Base-by-base conservation (phyloP, 2,329 filamentous ascomycete genomes). In the Exophiala lecanii-corni region DNA sequence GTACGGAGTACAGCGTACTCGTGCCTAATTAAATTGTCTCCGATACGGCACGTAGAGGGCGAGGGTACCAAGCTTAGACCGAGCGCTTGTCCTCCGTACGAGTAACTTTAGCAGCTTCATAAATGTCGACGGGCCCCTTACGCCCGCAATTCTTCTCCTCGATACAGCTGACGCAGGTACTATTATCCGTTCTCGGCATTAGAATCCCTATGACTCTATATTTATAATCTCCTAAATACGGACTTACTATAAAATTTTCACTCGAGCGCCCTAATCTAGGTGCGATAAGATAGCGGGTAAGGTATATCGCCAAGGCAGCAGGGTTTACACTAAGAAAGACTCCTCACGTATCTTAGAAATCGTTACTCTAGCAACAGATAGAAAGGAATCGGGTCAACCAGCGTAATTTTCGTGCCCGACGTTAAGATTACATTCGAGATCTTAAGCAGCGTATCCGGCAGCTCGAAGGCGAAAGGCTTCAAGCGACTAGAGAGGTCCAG, bases 341-440 rank as follows among this genome's bases (percentile, higher is more conserved):
- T 13, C n/a, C 30, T 32, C n/a, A 32, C 17, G 30, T 16, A 32
- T 32, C 5, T 13, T 33, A 41, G 26, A 18, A 34, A n/a, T 33
- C 17, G 17, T 20, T 34, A 28, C 40, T 18, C 6, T 2, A 12
- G 26, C 35, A 48, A 21, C 55, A 57, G 43, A 57, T 62, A 23
- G 74, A 76, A 35, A 79, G 84, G 44, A 81, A 87, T 51, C 76
- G 84, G 53, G 82, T 88, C 57, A 89, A 89, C 57, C 84, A 89
- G 60, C 74, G 84, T 44, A 79, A 84, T 49, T 86, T 81, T 13
- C 79, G 84, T 40, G 82, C 82, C 35, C 75, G 84, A 23, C 75
- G 81, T 51, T 86, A 83, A 66, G 82, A 86, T 57, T 87, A 89
- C 58, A 66, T 87, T 23, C 71, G 79, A 49, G 81, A 84, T 42